These are phyloP conservation scores for Jatropha podagrica DNA, from an alignment of 441 rosid species.

Conservation along the genomic window DNA sequence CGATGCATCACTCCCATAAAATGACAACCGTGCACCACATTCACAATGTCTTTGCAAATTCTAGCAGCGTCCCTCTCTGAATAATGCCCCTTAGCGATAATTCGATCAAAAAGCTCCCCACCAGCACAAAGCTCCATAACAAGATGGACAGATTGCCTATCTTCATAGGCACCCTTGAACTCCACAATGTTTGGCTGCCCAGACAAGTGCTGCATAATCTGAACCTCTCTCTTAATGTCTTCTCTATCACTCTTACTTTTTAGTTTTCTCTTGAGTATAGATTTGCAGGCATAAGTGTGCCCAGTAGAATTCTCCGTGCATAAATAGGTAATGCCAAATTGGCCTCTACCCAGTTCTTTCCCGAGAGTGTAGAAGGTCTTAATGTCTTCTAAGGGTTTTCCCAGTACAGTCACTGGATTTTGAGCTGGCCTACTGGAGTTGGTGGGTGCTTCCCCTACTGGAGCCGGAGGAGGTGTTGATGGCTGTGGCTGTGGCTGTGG, in stretches of 20 bases:
- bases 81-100: slow-evolving; percentile 75
- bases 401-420: slow-evolving; percentile 54
- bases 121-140: slow-evolving; percentile 99
- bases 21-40: slow-evolving; percentile 88
- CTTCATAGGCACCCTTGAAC: slow-evolving; percentile 84
- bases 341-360: slow-evolving; percentile 87
- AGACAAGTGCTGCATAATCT: slow-evolving; percentile 85
- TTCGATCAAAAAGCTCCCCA: slow-evolving; percentile 92
- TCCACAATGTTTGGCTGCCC: slow-evolving; percentile 91
- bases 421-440: slow-evolving; percentile 24
- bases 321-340: slow-evolving; percentile 80
- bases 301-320: slow-evolving; percentile 82
- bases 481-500: slow-evolving; percentile 14
- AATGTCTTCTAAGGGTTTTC: slow-evolving; percentile 76
- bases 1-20: slow-evolving; percentile 94
- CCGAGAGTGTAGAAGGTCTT: slow-evolving; percentile 56
- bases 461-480: slow-evolving; percentile 23
- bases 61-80: slow-evolving; percentile 87
- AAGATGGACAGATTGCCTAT: slow-evolving; percentile 77
- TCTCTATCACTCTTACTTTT: slow-evolving; percentile 62
- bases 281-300: slow-evolving; percentile 73
- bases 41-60: slow-evolving; percentile 63
- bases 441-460: slow-evolving; percentile 26
- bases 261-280: slow-evolving; percentile 82
- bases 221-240: slow-evolving; percentile 77